Evolutionary conservation across 495 filamentous ascomycete genomes (phyloP).

Genomic region (Polyplosphaeria fusca): DNA sequence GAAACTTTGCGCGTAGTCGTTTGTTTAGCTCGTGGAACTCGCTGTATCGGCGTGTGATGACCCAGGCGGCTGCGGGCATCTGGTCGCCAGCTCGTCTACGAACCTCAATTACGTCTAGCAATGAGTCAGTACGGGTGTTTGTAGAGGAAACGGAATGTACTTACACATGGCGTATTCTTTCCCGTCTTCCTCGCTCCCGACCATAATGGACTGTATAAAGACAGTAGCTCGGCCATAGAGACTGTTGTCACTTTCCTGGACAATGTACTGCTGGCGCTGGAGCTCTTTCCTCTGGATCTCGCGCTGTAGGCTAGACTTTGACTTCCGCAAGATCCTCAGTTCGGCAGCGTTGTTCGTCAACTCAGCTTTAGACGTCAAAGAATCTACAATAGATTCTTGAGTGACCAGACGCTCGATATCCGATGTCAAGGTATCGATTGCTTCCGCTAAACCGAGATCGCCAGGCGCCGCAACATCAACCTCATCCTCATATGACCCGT

Average conservation of each 20-base stretch:
- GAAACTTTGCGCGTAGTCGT: slow-evolving; percentile 76
- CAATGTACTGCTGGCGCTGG: slow-evolving; percentile 93
- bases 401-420: slow-evolving; percentile 87
- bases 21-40: slow-evolving; percentile 96
- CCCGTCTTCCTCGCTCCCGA: slow-evolving; percentile 86
- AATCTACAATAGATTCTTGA: slow-evolving; percentile 89
- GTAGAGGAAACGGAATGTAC: slow-evolving; percentile 31
- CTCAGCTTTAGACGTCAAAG: slow-evolving; percentile 88
- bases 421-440: slow-evolving; percentile 74
- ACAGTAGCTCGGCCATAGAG: slow-evolving; percentile 87
- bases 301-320: slow-evolving; percentile 84
- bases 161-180: slow-evolving; percentile 86
- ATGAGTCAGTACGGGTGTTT: background rate
- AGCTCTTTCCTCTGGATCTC: slow-evolving; percentile 93
- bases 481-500: slow-evolving; percentile 61
- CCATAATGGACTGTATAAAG: slow-evolving; percentile 85
- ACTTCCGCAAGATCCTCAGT: slow-evolving; percentile 87
- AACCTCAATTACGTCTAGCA: slow-evolving; percentile 77
- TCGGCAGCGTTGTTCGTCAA: slow-evolving; percentile 95
- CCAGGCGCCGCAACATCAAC: slow-evolving; percentile 95
- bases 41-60: slow-evolving; percentile 63
- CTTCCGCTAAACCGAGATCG: slow-evolving; percentile 89
- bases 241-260: slow-evolving; percentile 97
- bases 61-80: slow-evolving; percentile 48
- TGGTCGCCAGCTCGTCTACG: slow-evolving; percentile 74